phyloP scores from a whole-genome alignment of 2,329 filamentous ascomycete species.

The Paramyrothecium roridum region DNA sequence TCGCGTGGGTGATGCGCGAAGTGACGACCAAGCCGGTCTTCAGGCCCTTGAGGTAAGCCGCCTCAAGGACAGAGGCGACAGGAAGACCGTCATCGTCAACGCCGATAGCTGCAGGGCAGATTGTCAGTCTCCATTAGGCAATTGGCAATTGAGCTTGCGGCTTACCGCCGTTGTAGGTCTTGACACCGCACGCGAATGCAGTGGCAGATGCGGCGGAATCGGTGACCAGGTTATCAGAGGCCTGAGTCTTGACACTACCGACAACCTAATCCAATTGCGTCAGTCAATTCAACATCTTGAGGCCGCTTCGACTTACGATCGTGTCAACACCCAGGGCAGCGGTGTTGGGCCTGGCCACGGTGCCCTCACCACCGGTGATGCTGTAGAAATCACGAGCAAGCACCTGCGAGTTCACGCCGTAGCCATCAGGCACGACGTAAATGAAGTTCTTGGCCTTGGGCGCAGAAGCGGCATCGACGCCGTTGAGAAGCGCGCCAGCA shows the following conservation, averaged over 20 bases:
- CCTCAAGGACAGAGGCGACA: slow-evolving; percentile 18
- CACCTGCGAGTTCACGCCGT: slow-evolving; percentile 23
- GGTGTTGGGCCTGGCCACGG: slow-evolving; percentile 11
- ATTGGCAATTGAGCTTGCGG: neutral
- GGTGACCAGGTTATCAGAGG: slow-evolving; percentile 16
- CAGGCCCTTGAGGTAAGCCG: slow-evolving; percentile 16
- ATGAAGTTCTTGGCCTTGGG: slow-evolving; percentile 25
- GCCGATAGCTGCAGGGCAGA: slow-evolving; percentile 8
- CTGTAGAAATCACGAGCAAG: slow-evolving; percentile 19
- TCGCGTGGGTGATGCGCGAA: slow-evolving; percentile 19
- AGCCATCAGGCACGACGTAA: slow-evolving; percentile 28
- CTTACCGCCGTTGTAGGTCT: slow-evolving; percentile 19
- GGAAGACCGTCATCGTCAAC: slow-evolving; percentile 16
- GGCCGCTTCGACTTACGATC: slow-evolving; percentile 9
- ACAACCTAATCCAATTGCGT: neutral
- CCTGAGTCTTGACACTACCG: slow-evolving; percentile 10
- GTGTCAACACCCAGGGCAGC: slow-evolving; percentile 14
- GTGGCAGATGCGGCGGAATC: slow-evolving; percentile 19
- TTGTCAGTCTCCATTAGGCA: neutral
- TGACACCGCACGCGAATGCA: slow-evolving; percentile 18
- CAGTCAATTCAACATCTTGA: neutral
- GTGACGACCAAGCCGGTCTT: slow-evolving; percentile 18
- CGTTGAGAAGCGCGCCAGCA: slow-evolving; percentile 2
- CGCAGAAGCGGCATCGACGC: neutral
- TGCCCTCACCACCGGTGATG: slow-evolving; percentile 11